phyloP scores from a whole-genome alignment of 352 stramenopile genomes.

The Plasmopara viticola region DNA sequence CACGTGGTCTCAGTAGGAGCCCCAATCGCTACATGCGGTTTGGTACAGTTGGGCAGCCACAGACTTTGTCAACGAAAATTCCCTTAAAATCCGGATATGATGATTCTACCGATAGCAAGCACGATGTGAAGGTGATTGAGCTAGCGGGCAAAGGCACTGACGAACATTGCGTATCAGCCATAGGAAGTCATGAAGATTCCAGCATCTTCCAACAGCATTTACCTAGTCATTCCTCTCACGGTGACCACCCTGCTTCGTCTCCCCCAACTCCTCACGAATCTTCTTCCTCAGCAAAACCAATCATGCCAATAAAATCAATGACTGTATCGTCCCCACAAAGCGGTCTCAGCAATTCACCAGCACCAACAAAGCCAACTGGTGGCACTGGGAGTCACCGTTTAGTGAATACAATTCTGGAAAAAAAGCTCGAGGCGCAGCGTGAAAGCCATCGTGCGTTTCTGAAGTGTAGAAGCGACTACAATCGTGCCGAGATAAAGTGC shows the following conservation, averaged over 20 bases:
- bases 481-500: conserved; percentile 54
- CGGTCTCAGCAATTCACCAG: conserved; percentile 6
- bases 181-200: conserved; percentile 5
- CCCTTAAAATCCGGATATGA: conserved; percentile 3
- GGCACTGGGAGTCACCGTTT: conserved; percentile 12
- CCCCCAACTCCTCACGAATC: conserved; percentile 10
- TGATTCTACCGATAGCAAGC: conserved; percentile 2
- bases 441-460: conserved; percentile 46
- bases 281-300: conserved; percentile 10
- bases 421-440: conserved; percentile 29
- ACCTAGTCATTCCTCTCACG: conserved; percentile 11
- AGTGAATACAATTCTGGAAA: conserved; percentile 32
- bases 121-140: conserved; percentile 2
- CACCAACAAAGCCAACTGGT: conserved; percentile 5
- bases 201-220: conserved; percentile 6
- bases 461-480: conserved; percentile 51
- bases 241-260: conserved; percentile 5
- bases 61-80: background rate
- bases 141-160: conserved; percentile 1
- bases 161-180: conserved; percentile 1
- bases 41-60: conserved; percentile 1
- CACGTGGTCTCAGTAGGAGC: conserved; percentile 15
- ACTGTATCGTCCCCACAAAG: conserved; percentile 14
- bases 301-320: conserved; percentile 8
- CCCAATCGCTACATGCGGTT: conserved; percentile 6